Evolutionary conservation across 1,139 yeast genomes (phyloP), one percentile per base, ranked within the genome.

Genomic region (Pichia cactophila): DNA sequence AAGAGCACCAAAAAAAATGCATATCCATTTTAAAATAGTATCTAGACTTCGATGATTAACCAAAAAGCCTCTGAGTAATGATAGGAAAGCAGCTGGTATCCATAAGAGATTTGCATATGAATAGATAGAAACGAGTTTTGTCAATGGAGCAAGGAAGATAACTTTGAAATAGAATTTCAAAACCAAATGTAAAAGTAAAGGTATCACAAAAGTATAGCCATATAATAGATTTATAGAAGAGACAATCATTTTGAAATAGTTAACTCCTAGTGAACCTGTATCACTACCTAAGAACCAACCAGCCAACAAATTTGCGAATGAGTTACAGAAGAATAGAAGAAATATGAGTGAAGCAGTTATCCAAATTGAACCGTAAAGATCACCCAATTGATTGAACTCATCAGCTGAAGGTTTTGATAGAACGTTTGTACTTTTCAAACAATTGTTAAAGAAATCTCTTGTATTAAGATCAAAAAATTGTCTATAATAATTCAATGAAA

Each of bases 311-410:
- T 86, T 86, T 59, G 70, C 77, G 58, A 63, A 72, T 38, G 95
- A 84, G 38, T 86, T 77, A 48, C 89, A 75, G 52, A 86, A 83
- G 68, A 86, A 87, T 64, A 86, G 72, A 41, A 81, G 70, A 55
- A 85, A 81, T 1, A 86, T 80, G 48, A 86, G 77, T 0, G 95
- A 83, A 0, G 88, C 87, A 12, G 89, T 83, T 43, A 87, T 80
- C 96, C 96, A 87, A 42, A 86, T 71, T 29, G 89, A 85, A 1
- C 95, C 95, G 61, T 86, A 87, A 47, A 87, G 67, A 61, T 87
- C 96, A 2, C 81, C 73, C 5, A 67, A 64, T 12, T 69, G 70
- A 26, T 67, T 67, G 42, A 70, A 70, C n/a, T 66, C 68, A 12
- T 67, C 69, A 11, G 53, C 56, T 8, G 56, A 38, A 7, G 62